Evolutionary conservation across 306 rosid species (phyloP).

Genomic region (Castanopsis chinensis): DNA sequence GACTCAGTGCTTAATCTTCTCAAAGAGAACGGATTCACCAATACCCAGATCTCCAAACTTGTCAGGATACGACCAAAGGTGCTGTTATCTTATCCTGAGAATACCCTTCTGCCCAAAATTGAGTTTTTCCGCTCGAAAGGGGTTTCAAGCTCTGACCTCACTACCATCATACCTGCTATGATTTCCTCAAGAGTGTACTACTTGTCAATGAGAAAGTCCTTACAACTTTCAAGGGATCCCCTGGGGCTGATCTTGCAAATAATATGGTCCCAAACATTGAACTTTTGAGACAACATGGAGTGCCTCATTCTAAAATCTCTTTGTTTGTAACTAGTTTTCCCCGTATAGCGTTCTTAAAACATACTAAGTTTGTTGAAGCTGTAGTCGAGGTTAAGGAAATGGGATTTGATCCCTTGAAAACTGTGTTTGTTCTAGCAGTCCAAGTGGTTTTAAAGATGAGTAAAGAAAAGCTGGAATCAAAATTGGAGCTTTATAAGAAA

Average conservation of each 20-base stretch:
- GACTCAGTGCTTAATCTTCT: conserved; percentile 28
- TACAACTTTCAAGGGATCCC: not conserved
- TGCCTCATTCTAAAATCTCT: conserved; percentile 3
- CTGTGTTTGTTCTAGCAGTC: conserved; percentile 17
- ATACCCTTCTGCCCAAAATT: conserved; percentile 32
- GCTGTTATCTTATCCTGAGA: conserved; percentile 12
- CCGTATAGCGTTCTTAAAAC: not conserved
- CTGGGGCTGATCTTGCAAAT: not conserved
- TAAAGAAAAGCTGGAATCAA: not conserved
- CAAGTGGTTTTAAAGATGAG: not conserved
- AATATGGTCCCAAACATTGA: conserved; percentile 15
- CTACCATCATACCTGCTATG: conserved; percentile 7
- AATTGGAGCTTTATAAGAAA: conserved; percentile 14
- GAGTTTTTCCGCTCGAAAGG: conserved; percentile 34
- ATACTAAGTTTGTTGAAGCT: not conserved
- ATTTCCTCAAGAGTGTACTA: conserved; percentile 9
- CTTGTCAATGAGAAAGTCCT: not conserved
- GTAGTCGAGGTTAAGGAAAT: conserved; percentile 8
- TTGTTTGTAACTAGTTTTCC: not conserved
- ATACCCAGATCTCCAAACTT: conserved; percentile 20
- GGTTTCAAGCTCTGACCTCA: conserved; percentile 15
- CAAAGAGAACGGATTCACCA: conserved; percentile 23
- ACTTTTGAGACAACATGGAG: conserved; percentile 12
- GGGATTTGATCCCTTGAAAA: conserved; percentile 18
- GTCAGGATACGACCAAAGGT: conserved; percentile 9